These are phyloP conservation scores for Fraxinus excelsior DNA, from an alignment of 257 asterid genomes.

Conservation along the genomic window DNA sequence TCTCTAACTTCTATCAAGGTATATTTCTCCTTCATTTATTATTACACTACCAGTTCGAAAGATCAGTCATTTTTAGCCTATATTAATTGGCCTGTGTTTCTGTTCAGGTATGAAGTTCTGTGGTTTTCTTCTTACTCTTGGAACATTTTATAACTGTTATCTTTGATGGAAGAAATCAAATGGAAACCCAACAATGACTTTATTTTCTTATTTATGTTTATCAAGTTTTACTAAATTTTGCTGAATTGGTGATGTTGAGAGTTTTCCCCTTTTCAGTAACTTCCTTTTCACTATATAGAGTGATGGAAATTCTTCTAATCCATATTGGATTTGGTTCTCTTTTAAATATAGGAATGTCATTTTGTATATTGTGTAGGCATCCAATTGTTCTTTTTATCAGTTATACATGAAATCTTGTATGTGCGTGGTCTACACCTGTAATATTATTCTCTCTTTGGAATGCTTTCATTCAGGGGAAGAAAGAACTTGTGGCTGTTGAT, in stretches of 20 bases:
- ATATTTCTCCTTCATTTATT: slow-evolving; percentile 10
- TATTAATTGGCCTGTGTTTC: background rate
- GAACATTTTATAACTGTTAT: slow-evolving; percentile 11
- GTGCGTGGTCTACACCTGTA: background rate
- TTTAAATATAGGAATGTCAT: background rate
- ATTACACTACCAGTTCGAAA: background rate
- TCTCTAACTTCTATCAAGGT: slow-evolving; percentile 81
- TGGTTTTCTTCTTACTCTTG: background rate
- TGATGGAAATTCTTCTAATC: background rate
- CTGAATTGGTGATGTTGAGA: background rate
- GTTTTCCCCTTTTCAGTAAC: background rate
- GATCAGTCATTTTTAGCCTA: background rate
- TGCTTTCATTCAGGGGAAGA: slow-evolving; percentile 57
- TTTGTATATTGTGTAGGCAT: background rate
- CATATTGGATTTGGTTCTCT: background rate
- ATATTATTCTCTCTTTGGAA: background rate
- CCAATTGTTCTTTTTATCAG: background rate
- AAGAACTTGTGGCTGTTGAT: slow-evolving; percentile 82
- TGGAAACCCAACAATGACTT: background rate
- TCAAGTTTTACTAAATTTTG: background rate
- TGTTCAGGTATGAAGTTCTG: background rate
- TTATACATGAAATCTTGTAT: background rate
- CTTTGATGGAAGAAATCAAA: background rate
- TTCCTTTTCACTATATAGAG: background rate
- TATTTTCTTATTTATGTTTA: background rate